A percentile compares a stretch with the other conserved stretches of the same genome.
These are phyloP conservation scores for Mortierella antarctica DNA, from an alignment of 192 early-diverging fungal species.

Conservation along the genomic window DNA sequence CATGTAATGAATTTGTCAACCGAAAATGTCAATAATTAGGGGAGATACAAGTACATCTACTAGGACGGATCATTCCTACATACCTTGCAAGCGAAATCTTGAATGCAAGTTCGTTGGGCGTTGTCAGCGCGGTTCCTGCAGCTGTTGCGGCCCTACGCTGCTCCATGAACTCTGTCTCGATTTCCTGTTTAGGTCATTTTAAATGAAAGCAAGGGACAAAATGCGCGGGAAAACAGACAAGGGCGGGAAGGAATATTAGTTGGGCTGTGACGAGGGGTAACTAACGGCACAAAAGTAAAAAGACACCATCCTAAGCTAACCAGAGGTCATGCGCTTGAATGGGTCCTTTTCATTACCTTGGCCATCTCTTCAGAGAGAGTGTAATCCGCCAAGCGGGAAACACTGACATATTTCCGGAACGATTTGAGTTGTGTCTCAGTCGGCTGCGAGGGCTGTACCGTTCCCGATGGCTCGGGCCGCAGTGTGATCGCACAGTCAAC, in stretches of 20 bases:
- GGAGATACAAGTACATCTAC: background rate
- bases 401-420: slow-evolving; percentile 70
- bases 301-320: background rate
- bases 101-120: slow-evolving; percentile 42
- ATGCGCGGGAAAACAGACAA: slow-evolving; percentile 32
- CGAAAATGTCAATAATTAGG: no score
- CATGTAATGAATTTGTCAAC: background rate
- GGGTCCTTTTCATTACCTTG: slow-evolving; percentile 42
- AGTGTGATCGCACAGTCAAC: slow-evolving; percentile 67
- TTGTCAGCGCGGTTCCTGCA: slow-evolving; percentile 30
- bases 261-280: background rate
- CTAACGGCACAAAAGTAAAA: slow-evolving; percentile 1
- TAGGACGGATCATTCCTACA: background rate
- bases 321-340: no score
- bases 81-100: slow-evolving; percentile 51
- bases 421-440: slow-evolving; percentile 58
- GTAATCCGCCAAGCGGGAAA: slow-evolving; percentile 62
- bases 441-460: slow-evolving; percentile 37
- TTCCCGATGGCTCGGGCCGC: slow-evolving; percentile 19
- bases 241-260: background rate
- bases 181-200: slow-evolving; percentile 30
- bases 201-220: slow-evolving; percentile 6
- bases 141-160: slow-evolving; percentile 42
- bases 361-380: slow-evolving; percentile 71
- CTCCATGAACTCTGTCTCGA: slow-evolving; percentile 51